Conservation (phyloP, 2,329 filamentous ascomycete genomes). For the Exophiala viscosa region DNA sequence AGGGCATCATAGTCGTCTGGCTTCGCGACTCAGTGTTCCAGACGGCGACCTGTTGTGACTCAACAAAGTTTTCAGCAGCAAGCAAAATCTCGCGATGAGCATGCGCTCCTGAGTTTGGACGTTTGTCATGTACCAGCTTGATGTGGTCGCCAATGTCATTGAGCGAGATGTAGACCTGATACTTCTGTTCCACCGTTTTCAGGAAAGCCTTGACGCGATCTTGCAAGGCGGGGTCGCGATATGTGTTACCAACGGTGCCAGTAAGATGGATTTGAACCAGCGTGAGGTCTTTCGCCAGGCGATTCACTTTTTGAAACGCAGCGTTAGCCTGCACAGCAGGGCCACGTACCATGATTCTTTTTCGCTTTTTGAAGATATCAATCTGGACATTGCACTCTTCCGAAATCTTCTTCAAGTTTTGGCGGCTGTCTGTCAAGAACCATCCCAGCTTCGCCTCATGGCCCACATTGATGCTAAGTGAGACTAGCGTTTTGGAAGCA, state of each 20-base stretch:
- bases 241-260: not conserved
- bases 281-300: constrained; percentile 1
- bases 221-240: constrained; percentile 5
- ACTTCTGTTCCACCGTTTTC: constrained; percentile 13
- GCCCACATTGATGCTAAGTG: constrained; percentile 1
- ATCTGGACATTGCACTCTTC: constrained; percentile 13
- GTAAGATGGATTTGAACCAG: constrained; percentile 4
- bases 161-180: constrained; percentile 12
- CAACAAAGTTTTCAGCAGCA: constrained; percentile 1
- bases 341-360: constrained; percentile 9
- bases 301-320: constrained; percentile 4
- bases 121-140: constrained; percentile 8
- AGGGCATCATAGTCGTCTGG: constrained; percentile 4
- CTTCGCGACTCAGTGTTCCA: constrained; percentile 1
- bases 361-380: constrained; percentile 7
- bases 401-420: constrained; percentile 16
- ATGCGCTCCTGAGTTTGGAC: constrained; percentile 9
- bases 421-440: constrained; percentile 8
- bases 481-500: not conserved
- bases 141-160: not conserved
- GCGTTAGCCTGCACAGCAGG: not conserved
- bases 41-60: not conserved
- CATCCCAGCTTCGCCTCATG: constrained; percentile 11
- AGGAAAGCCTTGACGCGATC: constrained; percentile 8
- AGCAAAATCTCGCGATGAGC: constrained; percentile 17